Evolutionary conservation across 2,329 filamentous ascomycete species (phyloP), one percentile per base, ranked within the genome.

Genomic region (Alternaria solani): DNA sequence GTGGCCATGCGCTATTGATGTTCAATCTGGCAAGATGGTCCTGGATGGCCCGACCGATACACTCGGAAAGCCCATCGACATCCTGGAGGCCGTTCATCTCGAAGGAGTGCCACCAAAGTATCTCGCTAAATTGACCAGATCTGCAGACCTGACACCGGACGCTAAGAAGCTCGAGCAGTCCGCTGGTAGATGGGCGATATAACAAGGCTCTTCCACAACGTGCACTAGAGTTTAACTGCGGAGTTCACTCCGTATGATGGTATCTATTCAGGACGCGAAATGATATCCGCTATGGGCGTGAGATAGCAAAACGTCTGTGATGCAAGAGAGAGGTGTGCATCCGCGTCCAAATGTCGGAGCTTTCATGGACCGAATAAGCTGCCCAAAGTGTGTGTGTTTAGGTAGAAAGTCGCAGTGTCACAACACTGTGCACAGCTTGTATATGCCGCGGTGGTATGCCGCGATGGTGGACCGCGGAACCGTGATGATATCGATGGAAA

Each of bases 11-110:
- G 7, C 65, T 32, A 25, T 65, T 65, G 57, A 69, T 63, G 30
- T 74, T 70, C 7, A 61, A 67, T 20, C 59, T 69, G 26, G 67
- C 64, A 23, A 76, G 55, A 47, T 75, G 68, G 41, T 75, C 72
- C 38, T 74, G 70, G 38, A 76, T 72, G 1, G 71, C 71, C 44
- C 63, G 65, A 28, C 59, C 65, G 51, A 76, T 75, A 42, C 67
- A 71, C 43, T 75, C 72, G 30, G 71, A 73, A 9, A 76, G 68
- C 2, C 68, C 71, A 23, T 74, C 70, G n/a, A 75, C 57, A 25
- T 65, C 57, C 14, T 66, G 60, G 18, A 69, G 56, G 2, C 57
- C 28, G 23, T 57, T 57, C 72, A 74, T 74, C 5, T 46, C 51
- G 14, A 42, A 16, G 16, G 32, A 14, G 23, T 30, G 0, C 38